Evolutionary conservation across 371 early-diverging fungal genomes (phyloP), one percentile per base, ranked within the genome.

Genomic region (Mortierella sp.): DNA sequence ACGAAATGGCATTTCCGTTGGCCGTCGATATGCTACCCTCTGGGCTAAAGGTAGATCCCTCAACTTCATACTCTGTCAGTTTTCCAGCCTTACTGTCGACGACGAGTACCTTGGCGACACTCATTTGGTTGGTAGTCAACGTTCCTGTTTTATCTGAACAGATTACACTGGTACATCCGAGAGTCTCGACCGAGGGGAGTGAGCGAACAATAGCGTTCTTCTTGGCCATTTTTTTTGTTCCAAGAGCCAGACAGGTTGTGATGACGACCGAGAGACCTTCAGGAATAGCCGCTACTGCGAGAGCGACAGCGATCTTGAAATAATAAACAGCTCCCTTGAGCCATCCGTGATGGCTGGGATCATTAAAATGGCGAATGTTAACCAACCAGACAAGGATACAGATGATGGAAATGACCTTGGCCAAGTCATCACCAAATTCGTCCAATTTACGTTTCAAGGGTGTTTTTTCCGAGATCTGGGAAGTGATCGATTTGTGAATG

Each of bases 141-240:
- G 99, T 98, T 50, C 98, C 98, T 9, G 99, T 98, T 88, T 99
- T 98, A 77, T 97, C 98, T 0, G 97, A 96, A 80, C 97, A 97
- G 65, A 99, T 93, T 68, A 94, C 93, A 40, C 96, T 95, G 1
- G 98, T 95, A 0, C 94, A 92, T 21, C 98, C 98, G 2, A 98
- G 84, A 3, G 94, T 93, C 86, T 98, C 98, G 1, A 99, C 90
- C 2, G 96, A 93, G 5, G 92, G 93, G 19, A 98, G 87, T 68
- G 96, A 94, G 58, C 97, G 91, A 1, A 98, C 97, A 32, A 98
- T 90, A 7, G 96, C 97, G 60, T 95, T 90, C 58, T 89, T 88
- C 57, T 90, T 88, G 24, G 97, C 96, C 96, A 99, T 95, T 32
- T 94, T 83, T 36, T 89, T 85, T 10, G 97, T 98, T 80, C 97